Evolutionary conservation across 2,329 filamentous ascomycete species (phyloP).

Genomic region (Claviceps maximensis): DNA sequence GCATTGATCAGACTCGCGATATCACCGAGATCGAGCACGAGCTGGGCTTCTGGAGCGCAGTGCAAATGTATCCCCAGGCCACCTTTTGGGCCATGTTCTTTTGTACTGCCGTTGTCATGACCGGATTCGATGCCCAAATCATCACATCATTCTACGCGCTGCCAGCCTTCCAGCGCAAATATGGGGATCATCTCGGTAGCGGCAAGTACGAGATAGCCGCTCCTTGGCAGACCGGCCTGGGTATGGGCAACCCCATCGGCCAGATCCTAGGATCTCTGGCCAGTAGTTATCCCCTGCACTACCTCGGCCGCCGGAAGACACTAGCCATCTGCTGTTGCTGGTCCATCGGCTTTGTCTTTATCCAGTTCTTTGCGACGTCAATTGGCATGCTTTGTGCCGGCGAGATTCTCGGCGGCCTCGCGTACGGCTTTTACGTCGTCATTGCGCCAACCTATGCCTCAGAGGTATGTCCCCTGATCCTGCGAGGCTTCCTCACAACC

Average conservation of each 20-base stretch:
- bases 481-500: slow-evolving; percentile 44
- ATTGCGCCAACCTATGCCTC: slow-evolving; percentile 46
- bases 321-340: slow-evolving; percentile 30
- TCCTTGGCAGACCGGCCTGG: slow-evolving; percentile 35
- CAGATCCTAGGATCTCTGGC: slow-evolving; percentile 30
- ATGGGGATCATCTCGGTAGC: slow-evolving; percentile 19
- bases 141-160: slow-evolving; percentile 26
- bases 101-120: slow-evolving; percentile 18
- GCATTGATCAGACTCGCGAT: slow-evolving; percentile 12
- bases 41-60: slow-evolving; percentile 16
- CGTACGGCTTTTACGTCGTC: slow-evolving; percentile 48
- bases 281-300: slow-evolving; percentile 19
- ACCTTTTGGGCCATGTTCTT: slow-evolving; percentile 18
- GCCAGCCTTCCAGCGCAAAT: slow-evolving; percentile 18
- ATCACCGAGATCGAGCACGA: slow-evolving; percentile 14
- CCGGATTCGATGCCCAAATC: slow-evolving; percentile 22
- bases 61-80: slow-evolving; percentile 24
- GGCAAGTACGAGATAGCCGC: slow-evolving; percentile 26
- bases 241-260: slow-evolving; percentile 31
- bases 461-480: slow-evolving; percentile 45
- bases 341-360: slow-evolving; percentile 42
- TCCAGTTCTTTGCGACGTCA: slow-evolving; percentile 48
- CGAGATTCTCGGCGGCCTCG: slow-evolving; percentile 46
- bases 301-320: slow-evolving; percentile 30
- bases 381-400: slow-evolving; percentile 43